phyloP scores from a whole-genome alignment of 495 filamentous ascomycete genomes.

The Aspergillus nanangensis region DNA sequence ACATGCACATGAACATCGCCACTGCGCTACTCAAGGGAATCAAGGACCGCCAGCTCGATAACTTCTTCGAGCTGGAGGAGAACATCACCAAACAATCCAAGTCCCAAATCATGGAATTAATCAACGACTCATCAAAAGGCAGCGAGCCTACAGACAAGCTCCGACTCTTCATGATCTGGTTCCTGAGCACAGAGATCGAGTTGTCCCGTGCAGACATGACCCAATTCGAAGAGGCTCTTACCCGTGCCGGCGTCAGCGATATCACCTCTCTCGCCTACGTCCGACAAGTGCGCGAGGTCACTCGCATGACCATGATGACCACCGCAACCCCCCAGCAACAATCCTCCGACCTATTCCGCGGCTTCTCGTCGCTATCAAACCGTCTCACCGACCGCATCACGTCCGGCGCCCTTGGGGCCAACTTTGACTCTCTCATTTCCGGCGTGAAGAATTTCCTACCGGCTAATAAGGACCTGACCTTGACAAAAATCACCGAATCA shows the following conservation, averaged over 20 bases:
- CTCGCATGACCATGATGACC: conserved; percentile 98
- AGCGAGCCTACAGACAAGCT: conserved; percentile 84
- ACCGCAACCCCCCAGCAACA: conserved; percentile 67
- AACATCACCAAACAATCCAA: conserved; percentile 91
- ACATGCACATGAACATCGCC: conserved; percentile 99
- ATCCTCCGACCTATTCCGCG: conserved; percentile 75
- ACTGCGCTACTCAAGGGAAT: conserved; percentile 81
- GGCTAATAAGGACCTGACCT: conserved; percentile 87
- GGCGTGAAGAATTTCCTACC: conserved; percentile 98
- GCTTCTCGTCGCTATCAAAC: conserved; percentile 83
- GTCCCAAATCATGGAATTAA: conserved; percentile 79
- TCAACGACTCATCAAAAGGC: conserved; percentile 77
- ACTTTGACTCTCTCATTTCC: conserved; percentile 93
- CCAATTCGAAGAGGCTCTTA: conserved; percentile 83
- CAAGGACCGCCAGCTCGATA: conserved; percentile 91
- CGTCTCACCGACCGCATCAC: conserved; percentile 91
- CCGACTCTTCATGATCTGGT: conserved; percentile 95
- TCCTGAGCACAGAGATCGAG: conserved; percentile 90
- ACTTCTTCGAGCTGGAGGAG: conserved; percentile 95
- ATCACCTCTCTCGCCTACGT: conserved; percentile 79
- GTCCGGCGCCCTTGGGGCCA: conserved; percentile 81
- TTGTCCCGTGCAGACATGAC: conserved; percentile 76
- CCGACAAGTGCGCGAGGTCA: conserved; percentile 87
- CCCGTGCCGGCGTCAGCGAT: conserved; percentile 63
- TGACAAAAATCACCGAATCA: conserved; percentile 96